A percentile compares a stretch with the other conserved stretches of the same genome.
Evolutionary conservation across 352 stramenopile species (phyloP).

Genomic region (Globisporangium nodosum): DNA sequence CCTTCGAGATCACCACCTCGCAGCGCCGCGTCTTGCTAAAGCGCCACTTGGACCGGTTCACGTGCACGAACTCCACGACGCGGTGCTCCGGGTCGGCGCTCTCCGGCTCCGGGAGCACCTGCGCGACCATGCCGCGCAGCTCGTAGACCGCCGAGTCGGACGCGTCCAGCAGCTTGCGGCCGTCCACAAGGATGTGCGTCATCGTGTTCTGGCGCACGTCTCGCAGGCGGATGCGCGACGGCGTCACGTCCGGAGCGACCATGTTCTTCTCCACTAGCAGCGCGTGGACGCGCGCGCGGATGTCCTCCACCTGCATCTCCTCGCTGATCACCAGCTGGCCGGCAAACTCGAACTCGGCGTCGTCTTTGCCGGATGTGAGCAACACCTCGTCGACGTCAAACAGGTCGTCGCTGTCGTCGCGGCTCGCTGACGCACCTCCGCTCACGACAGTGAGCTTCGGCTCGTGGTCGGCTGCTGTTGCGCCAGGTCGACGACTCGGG

Average conservation of each 20-base stretch:
- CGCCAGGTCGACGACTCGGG: slow-evolving; percentile 5
- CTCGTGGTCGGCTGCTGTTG: slow-evolving; percentile 12
- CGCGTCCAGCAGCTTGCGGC: slow-evolving; percentile 51
- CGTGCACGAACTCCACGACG: slow-evolving; percentile 60
- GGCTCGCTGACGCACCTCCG: background rate
- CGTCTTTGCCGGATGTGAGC: slow-evolving; percentile 41
- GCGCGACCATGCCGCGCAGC: slow-evolving; percentile 61
- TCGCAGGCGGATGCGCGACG: slow-evolving; percentile 49
- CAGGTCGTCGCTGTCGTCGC: slow-evolving; percentile 18
- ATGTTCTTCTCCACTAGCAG: slow-evolving; percentile 43
- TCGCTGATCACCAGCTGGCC: slow-evolving; percentile 68
- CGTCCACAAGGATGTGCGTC: slow-evolving; percentile 59
- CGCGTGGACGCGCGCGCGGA: slow-evolving; percentile 44
- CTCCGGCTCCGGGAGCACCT: slow-evolving; percentile 62
- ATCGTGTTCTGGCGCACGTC: slow-evolving; percentile 65
- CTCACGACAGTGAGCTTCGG: slow-evolving; percentile 18
- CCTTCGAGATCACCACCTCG: slow-evolving; percentile 50
- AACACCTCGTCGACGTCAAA: slow-evolving; percentile 65
- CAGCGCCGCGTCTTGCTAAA: slow-evolving; percentile 50
- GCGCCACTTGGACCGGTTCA: slow-evolving; percentile 57
- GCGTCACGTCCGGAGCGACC: slow-evolving; percentile 18
- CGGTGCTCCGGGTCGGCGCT: slow-evolving; percentile 36
- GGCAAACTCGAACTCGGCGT: slow-evolving; percentile 47
- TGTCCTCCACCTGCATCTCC: slow-evolving; percentile 68
- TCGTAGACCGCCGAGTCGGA: slow-evolving; percentile 75